These are phyloP conservation scores for Pistacia atlantica DNA, from an alignment of 345 rosid species.

Conservation along the genomic window DNA sequence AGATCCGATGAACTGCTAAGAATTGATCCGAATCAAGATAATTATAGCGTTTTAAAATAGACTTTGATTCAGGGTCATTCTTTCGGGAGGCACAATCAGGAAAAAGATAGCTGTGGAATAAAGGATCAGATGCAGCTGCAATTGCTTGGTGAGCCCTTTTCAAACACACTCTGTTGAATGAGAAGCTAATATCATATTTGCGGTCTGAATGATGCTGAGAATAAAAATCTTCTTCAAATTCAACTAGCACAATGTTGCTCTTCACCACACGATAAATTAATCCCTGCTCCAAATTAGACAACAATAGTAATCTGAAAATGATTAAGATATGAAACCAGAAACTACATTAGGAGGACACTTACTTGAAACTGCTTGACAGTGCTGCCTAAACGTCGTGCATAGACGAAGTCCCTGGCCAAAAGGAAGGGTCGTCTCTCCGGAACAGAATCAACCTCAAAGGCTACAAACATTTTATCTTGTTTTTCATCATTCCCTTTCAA, in stretches of 20 bases:
- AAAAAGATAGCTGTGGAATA: slow-evolving; percentile 27
- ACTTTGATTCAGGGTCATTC: not conserved
- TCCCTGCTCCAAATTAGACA: too few species aligned
- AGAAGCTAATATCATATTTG: slow-evolving; percentile 43
- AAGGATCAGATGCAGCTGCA: slow-evolving; percentile 32
- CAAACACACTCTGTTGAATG: slow-evolving; percentile 46
- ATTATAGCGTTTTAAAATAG: not conserved
- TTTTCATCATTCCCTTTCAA: too few species aligned
- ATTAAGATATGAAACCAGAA: too few species aligned
- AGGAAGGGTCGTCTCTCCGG: not conserved
- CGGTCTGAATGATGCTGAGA: slow-evolving; percentile 17
- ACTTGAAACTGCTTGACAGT: too few species aligned
- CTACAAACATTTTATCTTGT: too few species aligned
- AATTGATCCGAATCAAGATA: slow-evolving; percentile 13
- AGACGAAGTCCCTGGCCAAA: slow-evolving; percentile 19
- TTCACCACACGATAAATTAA: slow-evolving; percentile 14
- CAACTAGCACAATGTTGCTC: slow-evolving; percentile 31
- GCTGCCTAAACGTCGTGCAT: slow-evolving; percentile 24
- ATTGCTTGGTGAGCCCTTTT: slow-evolving; percentile 47
- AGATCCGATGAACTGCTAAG: slow-evolving; percentile 24
- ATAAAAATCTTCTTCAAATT: slow-evolving; percentile 35
- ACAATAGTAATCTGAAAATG: too few species aligned
- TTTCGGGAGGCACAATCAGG: slow-evolving; percentile 12
- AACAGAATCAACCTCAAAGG: not conserved
- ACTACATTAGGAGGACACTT: too few species aligned